A percentile compares a stretch with the other conserved stretches of the same genome.
Evolutionary conservation across 352 stramenopile genomes (phyloP).

Genomic region (Globisporangium solare): DNA sequence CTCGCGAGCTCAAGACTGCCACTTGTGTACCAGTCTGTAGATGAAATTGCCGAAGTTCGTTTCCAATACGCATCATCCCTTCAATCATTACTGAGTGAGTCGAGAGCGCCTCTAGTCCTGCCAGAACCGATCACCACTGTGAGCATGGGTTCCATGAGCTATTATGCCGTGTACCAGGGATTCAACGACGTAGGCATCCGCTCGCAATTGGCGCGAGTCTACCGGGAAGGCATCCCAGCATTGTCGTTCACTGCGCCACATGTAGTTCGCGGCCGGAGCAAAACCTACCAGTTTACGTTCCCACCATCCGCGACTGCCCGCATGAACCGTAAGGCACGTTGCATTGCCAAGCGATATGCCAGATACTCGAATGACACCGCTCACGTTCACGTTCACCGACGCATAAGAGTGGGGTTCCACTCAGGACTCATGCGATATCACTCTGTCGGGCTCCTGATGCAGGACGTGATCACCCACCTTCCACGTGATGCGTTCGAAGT

Average conservation of each 20-base stretch:
- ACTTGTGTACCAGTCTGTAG: conserved; percentile 22
- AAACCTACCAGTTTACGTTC: conserved; percentile 5
- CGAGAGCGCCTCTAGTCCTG: conserved; percentile 6
- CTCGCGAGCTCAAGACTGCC: conserved; percentile 18
- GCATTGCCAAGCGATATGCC: too few relatives aligned
- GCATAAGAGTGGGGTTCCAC: conserved; percentile 41
- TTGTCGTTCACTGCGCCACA: conserved; percentile 28
- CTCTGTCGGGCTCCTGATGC: conserved; percentile 49
- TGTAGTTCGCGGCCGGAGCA: conserved; percentile 12
- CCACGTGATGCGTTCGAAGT: conserved; percentile 24
- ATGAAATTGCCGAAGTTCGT: conserved; percentile 14
- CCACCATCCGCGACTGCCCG: not conserved
- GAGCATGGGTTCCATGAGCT: conserved; percentile 39
- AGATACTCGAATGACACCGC: not conserved
- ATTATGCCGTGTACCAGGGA: conserved; percentile 64
- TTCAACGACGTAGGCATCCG: conserved; percentile 35
- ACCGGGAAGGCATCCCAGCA: conserved; percentile 18
- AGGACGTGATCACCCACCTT: conserved; percentile 32
- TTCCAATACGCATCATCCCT: conserved; percentile 14
- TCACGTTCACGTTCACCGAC: conserved; percentile 1
- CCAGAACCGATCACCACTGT: conserved; percentile 18
- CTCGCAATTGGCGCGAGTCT: conserved; percentile 34
- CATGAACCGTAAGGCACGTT: too few relatives aligned
- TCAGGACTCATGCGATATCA: conserved; percentile 47
- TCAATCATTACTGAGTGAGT: conserved; percentile 3